These are phyloP conservation scores for Cunninghamia lanceolata DNA, from an alignment of 75 land plant species.

Conservation along the genomic window DNA sequence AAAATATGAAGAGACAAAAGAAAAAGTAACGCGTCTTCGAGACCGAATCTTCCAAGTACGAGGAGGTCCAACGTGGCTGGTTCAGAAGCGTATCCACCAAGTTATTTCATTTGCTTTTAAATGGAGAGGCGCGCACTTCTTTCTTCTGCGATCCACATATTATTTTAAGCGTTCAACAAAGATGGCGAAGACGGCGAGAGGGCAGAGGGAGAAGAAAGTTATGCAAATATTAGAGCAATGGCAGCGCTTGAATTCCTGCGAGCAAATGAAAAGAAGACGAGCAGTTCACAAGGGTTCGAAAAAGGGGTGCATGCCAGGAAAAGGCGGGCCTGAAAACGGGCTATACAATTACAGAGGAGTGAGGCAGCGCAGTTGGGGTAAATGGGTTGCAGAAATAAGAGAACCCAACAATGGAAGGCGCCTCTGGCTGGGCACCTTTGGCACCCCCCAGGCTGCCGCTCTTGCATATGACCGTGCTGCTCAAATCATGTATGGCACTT, in stretches of 20 bases:
- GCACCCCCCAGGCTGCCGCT: background rate
- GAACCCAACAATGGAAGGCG: conserved; percentile 49
- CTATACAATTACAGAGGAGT: conserved; percentile 47
- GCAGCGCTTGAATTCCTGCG: background rate
- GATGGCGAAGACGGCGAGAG: background rate
- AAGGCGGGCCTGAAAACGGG: conserved; percentile 65
- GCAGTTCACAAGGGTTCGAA: conserved; percentile 45
- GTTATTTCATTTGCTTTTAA: too few species aligned
- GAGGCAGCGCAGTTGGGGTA: conserved; percentile 58
- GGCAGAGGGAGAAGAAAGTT: background rate
- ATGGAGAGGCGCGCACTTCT: too few species aligned
- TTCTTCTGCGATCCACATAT: too few species aligned
- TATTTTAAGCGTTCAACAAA: background rate
- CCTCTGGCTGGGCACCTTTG: conserved; percentile 55
- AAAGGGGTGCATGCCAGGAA: conserved; percentile 69
- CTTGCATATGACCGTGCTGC: background rate
- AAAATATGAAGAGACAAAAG: too few species aligned
- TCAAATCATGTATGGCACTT: background rate
- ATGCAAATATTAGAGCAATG: background rate
- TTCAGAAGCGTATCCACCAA: too few species aligned
- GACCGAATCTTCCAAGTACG: too few species aligned
- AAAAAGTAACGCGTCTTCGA: too few species aligned
- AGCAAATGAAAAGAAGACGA: background rate
- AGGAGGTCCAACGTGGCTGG: too few species aligned
- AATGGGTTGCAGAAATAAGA: conserved; percentile 61